A percentile compares a stretch with the other conserved stretches of the same genome.
phyloP scores from a whole-genome alignment of 257 asterid species.

The Thymus mandschuricus region DNA sequence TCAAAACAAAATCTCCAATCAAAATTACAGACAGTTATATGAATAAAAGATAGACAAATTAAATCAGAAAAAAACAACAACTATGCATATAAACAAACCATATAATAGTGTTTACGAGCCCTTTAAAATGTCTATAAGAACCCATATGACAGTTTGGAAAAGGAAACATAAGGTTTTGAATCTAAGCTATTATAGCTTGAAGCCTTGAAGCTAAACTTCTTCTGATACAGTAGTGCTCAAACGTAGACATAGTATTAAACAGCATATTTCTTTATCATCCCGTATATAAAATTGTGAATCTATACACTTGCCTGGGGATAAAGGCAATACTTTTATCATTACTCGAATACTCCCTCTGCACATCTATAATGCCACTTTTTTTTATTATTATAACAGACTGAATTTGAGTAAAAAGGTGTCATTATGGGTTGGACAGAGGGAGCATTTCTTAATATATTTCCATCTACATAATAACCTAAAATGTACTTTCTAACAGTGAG shows the following conservation, averaged over 20 bases:
- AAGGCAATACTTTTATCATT: background rate
- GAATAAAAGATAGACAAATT: background rate
- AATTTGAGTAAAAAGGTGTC: no score
- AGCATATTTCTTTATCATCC: background rate
- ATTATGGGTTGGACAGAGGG: no score
- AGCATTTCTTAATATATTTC: conserved; percentile 1
- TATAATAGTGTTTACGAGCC: background rate
- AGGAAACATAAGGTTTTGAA: conserved; percentile 15
- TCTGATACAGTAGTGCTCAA: conserved; percentile 4
- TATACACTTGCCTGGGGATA: background rate
- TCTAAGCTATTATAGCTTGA: conserved; percentile 5
- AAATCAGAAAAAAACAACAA: background rate
- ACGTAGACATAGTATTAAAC: background rate
- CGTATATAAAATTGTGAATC: background rate
- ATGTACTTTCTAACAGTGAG: background rate
- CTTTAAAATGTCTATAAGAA: background rate
- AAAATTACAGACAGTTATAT: background rate
- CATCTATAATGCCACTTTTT: no score
- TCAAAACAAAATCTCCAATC: conserved; percentile 1
- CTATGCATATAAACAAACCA: conserved; percentile 14
- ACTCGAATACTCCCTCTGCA: background rate
- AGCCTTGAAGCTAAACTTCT: conserved; percentile 15
- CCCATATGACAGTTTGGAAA: background rate
- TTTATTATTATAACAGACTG: no score
- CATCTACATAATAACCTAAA: background rate